These are phyloP conservation scores for Platanthera zijinensis DNA, from an alignment of 106 monocot species.

Conservation along the genomic window DNA sequence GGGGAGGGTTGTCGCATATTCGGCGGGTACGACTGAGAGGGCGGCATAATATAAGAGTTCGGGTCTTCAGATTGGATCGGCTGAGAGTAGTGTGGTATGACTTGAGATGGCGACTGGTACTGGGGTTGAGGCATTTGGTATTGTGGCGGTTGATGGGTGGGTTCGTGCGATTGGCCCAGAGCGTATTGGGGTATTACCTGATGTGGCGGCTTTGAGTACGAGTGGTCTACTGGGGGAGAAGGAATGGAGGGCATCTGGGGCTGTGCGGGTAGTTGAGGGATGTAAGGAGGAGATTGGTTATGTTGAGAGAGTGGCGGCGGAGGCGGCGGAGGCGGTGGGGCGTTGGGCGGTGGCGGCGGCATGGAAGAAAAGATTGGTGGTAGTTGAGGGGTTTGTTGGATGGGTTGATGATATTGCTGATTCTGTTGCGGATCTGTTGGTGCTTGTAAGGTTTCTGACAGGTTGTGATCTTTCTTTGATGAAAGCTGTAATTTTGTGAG, in stretches of 20 bases:
- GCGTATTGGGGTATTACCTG: constrained; percentile 11
- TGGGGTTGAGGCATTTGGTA: constrained; percentile 13
- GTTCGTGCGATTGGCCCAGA: constrained; percentile 25
- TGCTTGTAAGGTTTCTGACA: neutral
- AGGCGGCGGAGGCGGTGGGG: constrained; percentile 12
- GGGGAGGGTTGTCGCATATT: constrained; percentile 34
- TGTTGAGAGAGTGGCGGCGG: constrained; percentile 30
- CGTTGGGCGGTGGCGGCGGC: constrained; percentile 9
- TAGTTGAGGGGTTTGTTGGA: constrained; percentile 15
- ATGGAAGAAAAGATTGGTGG: constrained; percentile 9
- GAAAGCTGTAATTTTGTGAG: constrained; percentile 46
- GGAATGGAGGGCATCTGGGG: constrained; percentile 33
- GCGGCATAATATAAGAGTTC: constrained; percentile 21
- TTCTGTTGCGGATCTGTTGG: constrained; percentile 14
- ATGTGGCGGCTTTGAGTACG: constrained; percentile 25
- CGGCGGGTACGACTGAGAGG: constrained; percentile 28
- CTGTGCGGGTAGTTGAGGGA: constrained; percentile 16
- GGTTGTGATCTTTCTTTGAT: constrained; percentile 20
- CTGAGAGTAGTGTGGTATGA: constrained; percentile 37
- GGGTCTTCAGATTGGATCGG: constrained; percentile 28
- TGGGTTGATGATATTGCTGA: constrained; percentile 13
- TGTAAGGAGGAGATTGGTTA: constrained; percentile 13
- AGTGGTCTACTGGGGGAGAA: constrained; percentile 20
- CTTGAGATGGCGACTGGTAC: constrained; percentile 29
- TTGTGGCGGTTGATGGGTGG: constrained; percentile 15